A percentile compares a stretch with the other conserved stretches of the same genome.
Conservation (phyloP, 306 rosid genomes). For the Benincasa hispida region DNA sequence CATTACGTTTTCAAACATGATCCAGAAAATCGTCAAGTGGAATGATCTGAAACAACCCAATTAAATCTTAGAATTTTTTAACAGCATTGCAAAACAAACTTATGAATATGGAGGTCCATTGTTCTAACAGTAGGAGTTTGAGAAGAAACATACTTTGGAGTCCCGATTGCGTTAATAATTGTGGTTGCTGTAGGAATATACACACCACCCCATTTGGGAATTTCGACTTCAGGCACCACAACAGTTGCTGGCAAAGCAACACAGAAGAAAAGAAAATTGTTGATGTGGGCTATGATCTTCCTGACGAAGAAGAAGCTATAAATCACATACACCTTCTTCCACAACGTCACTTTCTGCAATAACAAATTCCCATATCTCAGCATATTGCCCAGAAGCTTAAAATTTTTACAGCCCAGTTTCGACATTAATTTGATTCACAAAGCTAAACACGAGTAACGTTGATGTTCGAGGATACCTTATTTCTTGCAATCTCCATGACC, state of each 20-base stretch:
- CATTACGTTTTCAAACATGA: constrained; percentile 84
- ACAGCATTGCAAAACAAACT: background rate
- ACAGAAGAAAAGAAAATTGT: constrained; percentile 65
- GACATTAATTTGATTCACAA: background rate
- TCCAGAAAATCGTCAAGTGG: constrained; percentile 65
- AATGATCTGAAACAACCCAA: constrained; percentile 40
- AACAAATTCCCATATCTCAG: background rate
- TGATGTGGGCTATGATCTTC: constrained; percentile 68
- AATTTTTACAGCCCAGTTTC: background rate
- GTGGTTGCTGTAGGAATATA: constrained; percentile 74
- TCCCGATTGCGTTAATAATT: constrained; percentile 68
- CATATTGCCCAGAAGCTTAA: background rate
- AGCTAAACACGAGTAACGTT: background rate
- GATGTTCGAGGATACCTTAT: constrained; percentile 33
- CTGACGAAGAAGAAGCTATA: constrained; percentile 88
- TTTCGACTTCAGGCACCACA: constrained; percentile 64
- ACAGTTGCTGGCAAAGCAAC: constrained; percentile 72
- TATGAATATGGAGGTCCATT: background rate
- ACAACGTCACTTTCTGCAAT: constrained; percentile 59
- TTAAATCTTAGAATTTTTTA: background rate
- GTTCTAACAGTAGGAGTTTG: background rate
- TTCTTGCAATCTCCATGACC: constrained; percentile 47
- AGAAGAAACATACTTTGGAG: constrained; percentile 45
- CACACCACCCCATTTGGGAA: constrained; percentile 75
- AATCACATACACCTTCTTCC: constrained; percentile 72